phyloP scores from a whole-genome alignment of 192 early-diverging fungal species.

The Coemansia sp. region DNA sequence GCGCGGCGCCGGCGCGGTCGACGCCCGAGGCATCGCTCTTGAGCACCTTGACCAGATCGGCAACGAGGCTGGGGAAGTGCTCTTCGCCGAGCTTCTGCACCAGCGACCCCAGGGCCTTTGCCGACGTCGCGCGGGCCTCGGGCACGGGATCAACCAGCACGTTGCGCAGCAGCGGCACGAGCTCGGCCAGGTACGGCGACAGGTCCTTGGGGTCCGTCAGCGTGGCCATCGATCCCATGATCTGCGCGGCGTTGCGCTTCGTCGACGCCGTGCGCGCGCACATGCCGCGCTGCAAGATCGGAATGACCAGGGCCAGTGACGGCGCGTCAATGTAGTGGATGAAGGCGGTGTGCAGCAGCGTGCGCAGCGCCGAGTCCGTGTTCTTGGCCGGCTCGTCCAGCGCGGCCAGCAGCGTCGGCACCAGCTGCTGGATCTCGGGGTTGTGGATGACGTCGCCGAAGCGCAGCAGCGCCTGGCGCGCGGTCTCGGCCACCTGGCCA shows the following conservation, averaged over 20 bases:
- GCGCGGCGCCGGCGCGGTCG: conserved; percentile 95
- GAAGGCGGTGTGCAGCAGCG: conserved; percentile 92
- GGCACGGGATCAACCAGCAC: conserved; percentile 97
- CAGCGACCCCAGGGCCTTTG: conserved; percentile 91
- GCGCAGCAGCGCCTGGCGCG: conserved; percentile 77
- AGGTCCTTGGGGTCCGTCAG: conserved; percentile 93
- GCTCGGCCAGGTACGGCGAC: conserved; percentile 79
- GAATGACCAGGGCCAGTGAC: conserved; percentile 92
- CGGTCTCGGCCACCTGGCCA: conserved; percentile 85
- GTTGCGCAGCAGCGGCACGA: conserved; percentile 88
- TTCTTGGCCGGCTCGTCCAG: conserved; percentile 88
- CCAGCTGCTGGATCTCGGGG: conserved; percentile 94
- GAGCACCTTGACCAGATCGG: conserved; percentile 84
- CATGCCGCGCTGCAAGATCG: conserved; percentile 92
- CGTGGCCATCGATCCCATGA: conserved; percentile 98
- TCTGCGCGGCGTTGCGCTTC: conserved; percentile 96
- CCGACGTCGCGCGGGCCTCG: conserved; percentile 90
- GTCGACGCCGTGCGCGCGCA: conserved; percentile 84
- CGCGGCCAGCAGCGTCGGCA: conserved; percentile 84
- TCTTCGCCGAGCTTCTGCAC: conserved; percentile 91
- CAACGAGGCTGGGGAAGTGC: conserved; percentile 91
- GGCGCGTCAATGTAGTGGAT: conserved; percentile 99
- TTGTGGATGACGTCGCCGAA: conserved; percentile 98
- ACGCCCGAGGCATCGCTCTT: conserved; percentile 90
- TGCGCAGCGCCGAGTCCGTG: conserved; percentile 79